A percentile compares a stretch with the other conserved stretches of the same genome.
Evolutionary conservation across 176 grass and related monocot species (phyloP).

Genomic region (Oryza punctata): DNA sequence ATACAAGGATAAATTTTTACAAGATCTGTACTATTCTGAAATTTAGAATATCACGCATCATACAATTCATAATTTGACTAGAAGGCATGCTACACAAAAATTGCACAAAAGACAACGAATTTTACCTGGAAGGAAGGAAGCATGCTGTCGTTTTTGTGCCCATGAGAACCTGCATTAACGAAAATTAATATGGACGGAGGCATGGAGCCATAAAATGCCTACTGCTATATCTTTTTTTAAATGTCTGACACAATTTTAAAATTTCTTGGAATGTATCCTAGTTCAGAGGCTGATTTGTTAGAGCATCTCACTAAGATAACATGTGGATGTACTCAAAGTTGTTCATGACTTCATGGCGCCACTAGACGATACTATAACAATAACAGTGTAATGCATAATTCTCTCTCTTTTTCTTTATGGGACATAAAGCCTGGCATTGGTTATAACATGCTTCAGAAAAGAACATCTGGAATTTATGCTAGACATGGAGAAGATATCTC

Average conservation of each 20-base stretch:
- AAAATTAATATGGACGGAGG: neutral
- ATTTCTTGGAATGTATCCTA: neutral
- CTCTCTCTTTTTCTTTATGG: too few species aligned
- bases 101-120: neutral
- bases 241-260: neutral
- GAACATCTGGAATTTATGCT: neutral
- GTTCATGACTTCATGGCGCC: neutral
- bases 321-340: neutral
- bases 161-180: constrained; percentile 70
- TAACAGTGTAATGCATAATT: neutral
- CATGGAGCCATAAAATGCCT: neutral
- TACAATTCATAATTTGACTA: neutral
- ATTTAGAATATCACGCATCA: neutral
- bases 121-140: constrained; percentile 69
- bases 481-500: too few species aligned
- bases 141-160: constrained; percentile 73
- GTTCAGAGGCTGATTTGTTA: neutral
- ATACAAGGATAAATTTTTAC: neutral
- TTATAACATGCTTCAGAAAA: neutral
- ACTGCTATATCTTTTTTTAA: too few species aligned
- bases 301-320: neutral
- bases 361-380: neutral
- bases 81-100: neutral
- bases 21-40: neutral
- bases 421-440: neutral